Percentiles rank a stretch among this genome's conserved stretches.
Evolutionary conservation across 2,329 filamentous ascomycete genomes (phyloP).

Genomic region (Pseudocercospora eumusae): DNA sequence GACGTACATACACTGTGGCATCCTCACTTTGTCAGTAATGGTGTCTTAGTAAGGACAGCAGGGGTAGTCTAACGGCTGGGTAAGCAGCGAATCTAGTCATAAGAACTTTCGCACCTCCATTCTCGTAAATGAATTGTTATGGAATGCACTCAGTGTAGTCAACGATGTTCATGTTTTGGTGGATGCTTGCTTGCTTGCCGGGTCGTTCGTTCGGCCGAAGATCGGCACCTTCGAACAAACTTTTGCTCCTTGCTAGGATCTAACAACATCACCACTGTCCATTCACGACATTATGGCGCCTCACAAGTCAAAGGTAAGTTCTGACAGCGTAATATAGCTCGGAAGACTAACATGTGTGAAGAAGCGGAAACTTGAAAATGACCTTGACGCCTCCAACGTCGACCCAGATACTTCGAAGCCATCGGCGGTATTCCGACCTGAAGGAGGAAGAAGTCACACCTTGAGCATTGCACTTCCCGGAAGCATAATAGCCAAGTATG

Average conservation of each 20-base stretch:
- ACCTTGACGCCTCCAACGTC: neutral
- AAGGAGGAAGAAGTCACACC: slow-evolving; percentile 67
- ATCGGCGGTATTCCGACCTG: slow-evolving; percentile 67
- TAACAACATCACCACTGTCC: neutral
- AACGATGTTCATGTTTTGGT: neutral
- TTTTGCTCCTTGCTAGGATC: slow-evolving; percentile 1
- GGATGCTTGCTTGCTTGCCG: neutral
- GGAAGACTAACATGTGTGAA: slow-evolving; percentile 9
- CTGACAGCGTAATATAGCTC: neutral
- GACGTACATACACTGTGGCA: neutral
- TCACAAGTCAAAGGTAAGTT: slow-evolving; percentile 27
- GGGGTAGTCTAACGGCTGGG: neutral
- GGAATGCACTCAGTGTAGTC: neutral
- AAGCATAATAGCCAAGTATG: slow-evolving; percentile 73
- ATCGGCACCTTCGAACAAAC: neutral
- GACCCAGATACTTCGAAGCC: slow-evolving; percentile 64
- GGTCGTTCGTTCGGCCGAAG: neutral
- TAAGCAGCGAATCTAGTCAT: slow-evolving; percentile 1
- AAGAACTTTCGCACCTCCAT: neutral
- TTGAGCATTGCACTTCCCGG: slow-evolving; percentile 76
- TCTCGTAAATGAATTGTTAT: neutral
- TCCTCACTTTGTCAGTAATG: neutral
- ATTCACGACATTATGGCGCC: slow-evolving; percentile 17
- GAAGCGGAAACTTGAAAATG: slow-evolving; percentile 26
- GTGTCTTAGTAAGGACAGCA: neutral